Percentiles rank a stretch among this genome's conserved stretches.
Evolutionary conservation across 2,329 filamentous ascomycete species (phyloP).

Genomic region (Fusarium praegraminearum): DNA sequence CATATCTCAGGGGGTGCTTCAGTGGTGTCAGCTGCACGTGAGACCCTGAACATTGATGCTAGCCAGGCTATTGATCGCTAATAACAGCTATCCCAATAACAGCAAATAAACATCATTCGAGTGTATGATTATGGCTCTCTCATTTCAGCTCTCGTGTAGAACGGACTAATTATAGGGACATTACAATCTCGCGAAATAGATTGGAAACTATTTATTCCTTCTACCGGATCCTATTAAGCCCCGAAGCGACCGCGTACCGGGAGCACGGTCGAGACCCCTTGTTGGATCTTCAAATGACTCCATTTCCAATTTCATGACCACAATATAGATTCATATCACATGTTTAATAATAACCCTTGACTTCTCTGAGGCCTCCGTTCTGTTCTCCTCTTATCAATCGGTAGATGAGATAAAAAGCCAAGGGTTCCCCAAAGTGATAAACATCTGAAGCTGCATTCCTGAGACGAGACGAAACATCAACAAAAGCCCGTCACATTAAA

Average conservation of each 20-base stretch:
- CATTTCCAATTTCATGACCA: conserved; percentile 19
- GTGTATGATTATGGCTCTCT: background rate
- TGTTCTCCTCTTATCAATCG: background rate
- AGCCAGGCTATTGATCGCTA: conserved; percentile 6
- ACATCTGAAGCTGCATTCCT: background rate
- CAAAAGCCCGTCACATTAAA: background rate
- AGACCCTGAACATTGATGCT: conserved; percentile 5
- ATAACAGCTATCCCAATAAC: conserved; percentile 3
- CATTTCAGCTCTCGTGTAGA: conserved; percentile 2
- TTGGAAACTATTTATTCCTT: background rate
- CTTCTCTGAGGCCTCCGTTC: background rate
- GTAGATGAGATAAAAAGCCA: background rate
- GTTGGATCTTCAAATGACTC: conserved; percentile 10
- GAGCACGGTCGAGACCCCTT: conserved; percentile 20
- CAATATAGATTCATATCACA: conserved; percentile 12
- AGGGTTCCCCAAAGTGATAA: background rate
- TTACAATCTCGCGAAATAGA: conserved; percentile 4
- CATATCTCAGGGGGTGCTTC: conserved; percentile 25
- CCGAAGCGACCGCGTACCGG: conserved; percentile 4
- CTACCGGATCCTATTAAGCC: background rate
- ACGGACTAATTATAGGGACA: conserved; percentile 1
- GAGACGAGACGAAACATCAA: background rate
- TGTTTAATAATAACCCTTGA: conserved; percentile 7
- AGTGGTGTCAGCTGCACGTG: conserved; percentile 16
- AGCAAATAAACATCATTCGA: background rate